Evolutionary conservation across 1,284 basidiomycete species (phyloP).

Genomic region (Meripilus lineatus): DNA sequence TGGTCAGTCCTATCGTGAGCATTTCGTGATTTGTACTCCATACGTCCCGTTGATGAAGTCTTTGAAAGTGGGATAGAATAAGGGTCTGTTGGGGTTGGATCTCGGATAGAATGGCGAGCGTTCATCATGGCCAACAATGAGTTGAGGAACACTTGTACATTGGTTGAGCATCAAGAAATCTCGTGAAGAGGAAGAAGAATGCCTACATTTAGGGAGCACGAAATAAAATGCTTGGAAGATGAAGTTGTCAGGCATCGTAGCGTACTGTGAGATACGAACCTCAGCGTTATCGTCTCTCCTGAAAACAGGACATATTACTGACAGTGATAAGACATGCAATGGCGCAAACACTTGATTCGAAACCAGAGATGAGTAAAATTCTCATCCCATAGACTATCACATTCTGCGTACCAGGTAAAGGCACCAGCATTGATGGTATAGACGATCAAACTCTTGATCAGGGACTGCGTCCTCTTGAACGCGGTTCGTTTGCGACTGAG

Average conservation of each 20-base stretch:
- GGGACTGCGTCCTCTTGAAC: conserved; percentile 14
- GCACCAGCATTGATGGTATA: conserved; percentile 20
- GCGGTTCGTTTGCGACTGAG: conserved; percentile 10
- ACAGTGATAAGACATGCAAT: conserved; percentile 31
- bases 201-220: conserved; percentile 32
- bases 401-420: conserved; percentile 9
- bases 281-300: neutral
- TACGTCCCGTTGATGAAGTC: too few species aligned
- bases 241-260: conserved; percentile 32
- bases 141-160: conserved; percentile 58
- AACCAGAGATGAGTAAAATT: conserved; percentile 11
- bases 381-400: neutral
- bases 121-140: conserved; percentile 69
- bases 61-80: too few species aligned
- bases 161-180: too few species aligned
- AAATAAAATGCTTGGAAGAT: conserved; percentile 37
- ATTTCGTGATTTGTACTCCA: too few species aligned
- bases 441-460: conserved; percentile 14
- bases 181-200: neutral
- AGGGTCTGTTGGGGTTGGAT: too few species aligned
- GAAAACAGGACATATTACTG: conserved; percentile 7
- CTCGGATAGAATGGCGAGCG: too few species aligned
- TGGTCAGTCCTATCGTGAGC: too few species aligned
- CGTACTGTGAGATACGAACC: conserved; percentile 22
- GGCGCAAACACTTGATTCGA: conserved; percentile 22